Base-by-base conservation (phyloP, 1,284 basidiomycete species). In the Tranzscheliella williamsii region DNA sequence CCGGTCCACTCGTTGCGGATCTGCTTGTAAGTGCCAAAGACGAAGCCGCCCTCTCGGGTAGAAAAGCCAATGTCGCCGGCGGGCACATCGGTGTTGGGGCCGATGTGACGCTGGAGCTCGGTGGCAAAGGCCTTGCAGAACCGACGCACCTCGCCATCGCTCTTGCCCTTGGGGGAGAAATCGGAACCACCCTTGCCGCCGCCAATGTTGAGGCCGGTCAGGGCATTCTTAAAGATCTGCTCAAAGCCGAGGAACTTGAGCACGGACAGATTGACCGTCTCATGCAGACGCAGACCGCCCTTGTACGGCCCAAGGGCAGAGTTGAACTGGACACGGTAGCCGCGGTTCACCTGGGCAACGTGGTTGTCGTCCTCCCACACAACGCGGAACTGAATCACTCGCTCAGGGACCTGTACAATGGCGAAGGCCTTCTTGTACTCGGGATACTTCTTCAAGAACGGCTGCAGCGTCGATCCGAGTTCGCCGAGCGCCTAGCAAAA, bases 161-260 rank as follows among this genome's bases (percentile, higher is more conserved):
- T 85, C 81, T 87, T 88, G 75, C 87, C 87, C 84, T 89, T 89
- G 76, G 87, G 87, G 81, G 88, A 86, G 70, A 88, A 89, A 80
- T 88, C 86, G 41, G 82, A 82, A 20, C 84, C 71, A 51, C 75
- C 76, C 67, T 80, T 80, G 64, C 82, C 83, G 73, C 87, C 87
- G 67, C 87, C 87, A 84, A 89, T 88, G 79, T 81, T 84, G 56
- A 89, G 81, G 38, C 87, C 87, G 22, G 88, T 89, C 24, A 90
- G 82, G 29, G 88, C 87, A 79, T 90, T 90, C 81, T 89, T 89
- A 84, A 89, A 89, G 69, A 85, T 87, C 78, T 85, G 85, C 80
- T 90, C 88, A 78, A 89, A 88, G 44, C 87, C 88, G 65, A 89
- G 84, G 85, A 90, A 90, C 79, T 89, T 89, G 79, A 90, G 84